Conservation (phyloP, 129 eudicot species). For the Ambrosia artemisiifolia region DNA sequence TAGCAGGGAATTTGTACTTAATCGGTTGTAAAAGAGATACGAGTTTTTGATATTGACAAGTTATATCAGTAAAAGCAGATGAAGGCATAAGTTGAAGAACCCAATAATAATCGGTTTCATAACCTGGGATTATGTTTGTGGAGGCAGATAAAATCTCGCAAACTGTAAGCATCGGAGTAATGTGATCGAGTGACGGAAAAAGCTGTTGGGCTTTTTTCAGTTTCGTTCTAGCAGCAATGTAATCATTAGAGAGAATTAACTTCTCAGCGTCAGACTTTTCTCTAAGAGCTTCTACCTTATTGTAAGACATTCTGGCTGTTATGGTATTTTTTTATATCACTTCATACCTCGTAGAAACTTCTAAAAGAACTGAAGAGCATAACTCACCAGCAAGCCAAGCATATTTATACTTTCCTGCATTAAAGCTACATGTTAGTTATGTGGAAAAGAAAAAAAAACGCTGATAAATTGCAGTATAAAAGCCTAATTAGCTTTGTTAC, state of each 20-base stretch:
- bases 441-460: not conserved
- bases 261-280: slow-evolving; percentile 55
- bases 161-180: slow-evolving; percentile 47
- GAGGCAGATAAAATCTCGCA: slow-evolving; percentile 55
- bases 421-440: not conserved
- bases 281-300: slow-evolving; percentile 51
- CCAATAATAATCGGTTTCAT: slow-evolving; percentile 61
- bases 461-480: not conserved
- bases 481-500: not conserved
- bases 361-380: slow-evolving; percentile 15
- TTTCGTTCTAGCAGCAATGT: slow-evolving; percentile 45
- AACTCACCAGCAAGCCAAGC: slow-evolving; percentile 3
- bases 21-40: slow-evolving; percentile 47
- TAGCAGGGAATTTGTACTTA: slow-evolving; percentile 53
- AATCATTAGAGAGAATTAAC: slow-evolving; percentile 41
- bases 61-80: slow-evolving; percentile 37
- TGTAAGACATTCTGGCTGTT: slow-evolving; percentile 26
- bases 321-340: slow-evolving; percentile 7
- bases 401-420: slow-evolving; percentile 23
- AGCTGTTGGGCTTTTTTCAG: slow-evolving; percentile 48
- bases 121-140: slow-evolving; percentile 40
- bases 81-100: slow-evolving; percentile 58
- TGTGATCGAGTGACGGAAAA: slow-evolving; percentile 47
- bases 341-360: slow-evolving; percentile 6
- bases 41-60: slow-evolving; percentile 41